Evolutionary conservation across 2,329 filamentous ascomycete species (phyloP), one percentile per base, ranked within the genome.

Genomic region (Lasiodiplodia hormozganensis): DNA sequence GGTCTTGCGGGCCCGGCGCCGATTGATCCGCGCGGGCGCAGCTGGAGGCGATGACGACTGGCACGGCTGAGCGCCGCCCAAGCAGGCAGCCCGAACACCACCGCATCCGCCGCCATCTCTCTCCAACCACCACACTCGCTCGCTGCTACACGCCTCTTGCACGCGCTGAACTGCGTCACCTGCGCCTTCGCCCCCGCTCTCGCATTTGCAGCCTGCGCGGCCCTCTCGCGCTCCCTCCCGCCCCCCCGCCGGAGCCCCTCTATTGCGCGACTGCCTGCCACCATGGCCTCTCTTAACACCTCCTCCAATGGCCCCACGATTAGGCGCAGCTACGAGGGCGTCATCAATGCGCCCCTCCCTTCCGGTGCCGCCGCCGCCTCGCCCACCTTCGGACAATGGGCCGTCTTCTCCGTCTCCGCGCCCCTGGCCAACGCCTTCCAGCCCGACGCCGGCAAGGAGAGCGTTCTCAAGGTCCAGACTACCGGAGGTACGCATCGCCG

Each of bases 401-500:
- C 93, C 23, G 85, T 99, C 70, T 97, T 96, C 83, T 92, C 92
- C 8, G 96, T 99, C 51, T 92, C 96, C 78, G 92, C 95, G 70
- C 96, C 96, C 67, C 88, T 99, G 51, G 87, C 93, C 78, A 98
- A 92, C 83, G 94, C 94, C 69, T 99, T 99, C 80, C 93, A 97
- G 81, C 84, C 86, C 71, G 92, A 96, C 77, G 86, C 88, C 68
- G 90, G 89, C 72, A 98, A 97, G 83, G 95, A 98, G 82, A 98
- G 95, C 80, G 88, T 97, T 1, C 84, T 99, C 73, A 98, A 97
- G 82, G 95, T 99, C 64, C 94, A 98, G 79, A 90, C 86, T 77
- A 96, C 93, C 60, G 95, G 94, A 84, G 92, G 93, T 95, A 80
- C 67, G 34, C 57, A 67, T 47, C 52, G 53, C 43, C 28, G 53